Conservation (phyloP, 768 basidiomycete species). For the Auriculariales sp. region DNA sequence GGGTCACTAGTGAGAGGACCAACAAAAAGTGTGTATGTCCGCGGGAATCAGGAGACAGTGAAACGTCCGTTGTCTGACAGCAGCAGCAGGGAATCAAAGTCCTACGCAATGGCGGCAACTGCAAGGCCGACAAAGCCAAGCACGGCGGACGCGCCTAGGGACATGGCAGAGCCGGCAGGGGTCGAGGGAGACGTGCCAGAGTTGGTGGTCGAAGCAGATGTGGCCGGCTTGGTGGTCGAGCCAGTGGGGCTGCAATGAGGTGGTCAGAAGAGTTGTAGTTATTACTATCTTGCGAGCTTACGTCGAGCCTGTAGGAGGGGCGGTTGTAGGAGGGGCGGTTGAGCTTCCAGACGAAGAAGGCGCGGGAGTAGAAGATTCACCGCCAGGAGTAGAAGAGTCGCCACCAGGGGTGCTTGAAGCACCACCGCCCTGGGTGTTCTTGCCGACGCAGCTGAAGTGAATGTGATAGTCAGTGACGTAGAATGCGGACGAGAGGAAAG, state of each 20-base stretch:
- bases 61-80: too few species aligned
- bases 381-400: constrained; percentile 8
- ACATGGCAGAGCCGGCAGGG: constrained; percentile 7
- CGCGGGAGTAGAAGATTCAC: constrained; percentile 8
- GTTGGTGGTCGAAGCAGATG: constrained; percentile 6
- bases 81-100: constrained; percentile 19
- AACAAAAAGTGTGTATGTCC: too few species aligned
- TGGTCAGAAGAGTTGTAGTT: too few species aligned
- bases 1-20: too few species aligned
- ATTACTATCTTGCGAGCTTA: too few species aligned
- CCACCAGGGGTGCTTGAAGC: constrained; percentile 24
- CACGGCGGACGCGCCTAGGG: constrained; percentile 12
- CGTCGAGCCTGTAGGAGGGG: too few species aligned
- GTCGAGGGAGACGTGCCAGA: constrained; percentile 8
- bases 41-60: too few species aligned
- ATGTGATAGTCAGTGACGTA: too few species aligned
- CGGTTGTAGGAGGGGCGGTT: constrained; percentile 2
- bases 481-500: too few species aligned
- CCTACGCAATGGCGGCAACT: constrained; percentile 29
- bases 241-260: too few species aligned
- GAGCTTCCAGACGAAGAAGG: constrained; percentile 12
- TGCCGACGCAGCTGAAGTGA: constrained; percentile 2
- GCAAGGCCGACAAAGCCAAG: constrained; percentile 28
- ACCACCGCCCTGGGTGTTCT: constrained; percentile 6
- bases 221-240: constrained; percentile 3